Conservation (phyloP, 371 early-diverging fungal genomes). For the Blakeslea trispora region DNA sequence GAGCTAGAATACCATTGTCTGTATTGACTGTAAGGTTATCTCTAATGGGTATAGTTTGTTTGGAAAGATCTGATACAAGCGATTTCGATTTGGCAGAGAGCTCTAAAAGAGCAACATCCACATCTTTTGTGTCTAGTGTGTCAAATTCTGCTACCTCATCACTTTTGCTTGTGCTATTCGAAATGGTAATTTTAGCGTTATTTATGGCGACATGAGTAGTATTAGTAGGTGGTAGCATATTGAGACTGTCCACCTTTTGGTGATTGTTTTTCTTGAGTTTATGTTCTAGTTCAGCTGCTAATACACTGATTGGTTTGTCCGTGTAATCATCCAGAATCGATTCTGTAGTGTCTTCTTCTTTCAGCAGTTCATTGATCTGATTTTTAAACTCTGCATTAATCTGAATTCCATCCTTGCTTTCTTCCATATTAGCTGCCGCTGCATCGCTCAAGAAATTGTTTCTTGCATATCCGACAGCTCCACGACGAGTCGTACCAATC, state of each 20-base stretch:
- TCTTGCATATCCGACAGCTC: constrained; percentile 17
- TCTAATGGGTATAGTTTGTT: constrained; percentile 19
- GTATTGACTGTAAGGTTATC: constrained; percentile 3
- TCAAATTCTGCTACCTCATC: background rate
- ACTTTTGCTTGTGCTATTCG: too few relatives aligned
- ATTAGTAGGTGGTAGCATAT: too few relatives aligned
- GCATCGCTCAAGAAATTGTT: constrained; percentile 21
- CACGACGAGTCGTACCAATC: constrained; percentile 44
- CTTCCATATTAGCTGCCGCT: constrained; percentile 1
- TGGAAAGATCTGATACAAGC: constrained; percentile 1
- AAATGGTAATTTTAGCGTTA: too few relatives aligned
- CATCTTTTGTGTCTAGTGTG: background rate
- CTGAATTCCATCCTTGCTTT: constrained; percentile 15
- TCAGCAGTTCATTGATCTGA: constrained; percentile 19
- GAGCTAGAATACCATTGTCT: too few relatives aligned
- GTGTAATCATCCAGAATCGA: constrained; percentile 13
- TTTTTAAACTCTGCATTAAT: constrained; percentile 23
- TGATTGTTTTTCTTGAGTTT: constrained; percentile 22
- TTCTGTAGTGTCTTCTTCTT: constrained; percentile 1
- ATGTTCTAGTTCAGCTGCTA: constrained; percentile 42
- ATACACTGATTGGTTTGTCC: constrained; percentile 39
- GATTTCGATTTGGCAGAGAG: constrained; percentile 7
- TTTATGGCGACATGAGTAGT: too few relatives aligned
- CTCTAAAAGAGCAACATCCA: constrained; percentile 26
- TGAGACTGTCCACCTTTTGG: background rate